phyloP scores from a whole-genome alignment of 164 flowering plant genomes.

The Amborella trichopoda region DNA sequence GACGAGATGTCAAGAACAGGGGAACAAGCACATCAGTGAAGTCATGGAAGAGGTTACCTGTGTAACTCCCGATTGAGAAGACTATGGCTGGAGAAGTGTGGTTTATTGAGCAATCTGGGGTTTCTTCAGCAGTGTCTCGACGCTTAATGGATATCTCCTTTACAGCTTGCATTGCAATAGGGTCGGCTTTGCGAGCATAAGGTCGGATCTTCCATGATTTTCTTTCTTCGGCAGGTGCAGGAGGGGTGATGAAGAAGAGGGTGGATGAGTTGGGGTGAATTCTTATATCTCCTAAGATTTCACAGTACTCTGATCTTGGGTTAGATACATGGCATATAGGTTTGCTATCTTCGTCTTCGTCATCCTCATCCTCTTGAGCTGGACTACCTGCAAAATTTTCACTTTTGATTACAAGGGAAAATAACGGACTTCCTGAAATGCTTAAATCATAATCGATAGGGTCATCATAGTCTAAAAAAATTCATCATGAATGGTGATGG shows the following conservation, averaged over 20 bases:
- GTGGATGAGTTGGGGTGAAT: constrained; percentile 24
- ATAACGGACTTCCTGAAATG: too few relatives aligned
- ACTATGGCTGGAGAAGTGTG: constrained; percentile 14
- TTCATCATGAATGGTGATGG: too few relatives aligned
- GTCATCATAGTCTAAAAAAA: too few relatives aligned
- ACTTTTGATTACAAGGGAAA: too few relatives aligned
- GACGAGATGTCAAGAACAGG: constrained; percentile 18
- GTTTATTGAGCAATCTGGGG: constrained; percentile 4
- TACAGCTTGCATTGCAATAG: constrained; percentile 17
- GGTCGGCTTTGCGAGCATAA: constrained; percentile 41
- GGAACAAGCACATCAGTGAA: constrained; percentile 21
- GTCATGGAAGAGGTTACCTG: constrained; percentile 20
- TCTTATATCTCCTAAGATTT: constrained; percentile 28
- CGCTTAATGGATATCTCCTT: constrained; percentile 19
- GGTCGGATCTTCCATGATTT: constrained; percentile 38
- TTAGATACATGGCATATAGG: constrained; percentile 17
- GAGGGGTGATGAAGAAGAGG: constrained; percentile 15
- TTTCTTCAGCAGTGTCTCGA: neutral
- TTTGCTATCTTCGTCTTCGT: constrained; percentile 1
- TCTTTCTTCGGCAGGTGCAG: neutral
- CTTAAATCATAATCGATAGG: too few relatives aligned
- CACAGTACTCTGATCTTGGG: constrained; percentile 28
- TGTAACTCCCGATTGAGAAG: constrained; percentile 18
- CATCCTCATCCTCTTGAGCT: too few relatives aligned
- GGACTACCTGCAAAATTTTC: too few relatives aligned